Conservation (phyloP, 768 basidiomycete species). For the Trametes cubensis region DNA sequence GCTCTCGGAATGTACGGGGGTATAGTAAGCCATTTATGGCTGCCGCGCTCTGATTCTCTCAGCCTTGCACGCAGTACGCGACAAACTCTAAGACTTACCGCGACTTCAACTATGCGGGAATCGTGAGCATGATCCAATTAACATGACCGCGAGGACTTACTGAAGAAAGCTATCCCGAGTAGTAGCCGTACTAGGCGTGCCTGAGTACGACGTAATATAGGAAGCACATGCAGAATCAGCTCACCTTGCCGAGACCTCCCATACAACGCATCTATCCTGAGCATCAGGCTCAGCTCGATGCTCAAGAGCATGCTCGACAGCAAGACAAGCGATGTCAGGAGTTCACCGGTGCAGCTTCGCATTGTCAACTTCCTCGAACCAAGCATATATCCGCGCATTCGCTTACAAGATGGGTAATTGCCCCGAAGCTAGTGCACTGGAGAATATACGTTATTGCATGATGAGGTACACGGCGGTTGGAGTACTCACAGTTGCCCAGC, state of each 20-base stretch:
- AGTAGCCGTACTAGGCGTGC: not conserved
- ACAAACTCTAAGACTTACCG: not conserved
- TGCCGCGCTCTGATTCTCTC: not conserved
- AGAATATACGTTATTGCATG: not conserved
- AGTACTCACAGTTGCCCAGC: conserved; percentile 16
- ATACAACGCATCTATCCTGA: conserved; percentile 27
- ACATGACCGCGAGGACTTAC: not conserved
- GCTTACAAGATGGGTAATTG: conserved; percentile 10
- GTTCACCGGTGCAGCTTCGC: not conserved
- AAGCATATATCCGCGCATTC: too few species aligned
- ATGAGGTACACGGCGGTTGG: too few species aligned
- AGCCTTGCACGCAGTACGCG: not conserved
- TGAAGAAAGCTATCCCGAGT: not conserved
- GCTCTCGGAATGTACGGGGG: not conserved
- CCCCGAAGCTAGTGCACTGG: not conserved
- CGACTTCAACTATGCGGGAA: not conserved
- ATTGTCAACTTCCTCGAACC: not conserved
- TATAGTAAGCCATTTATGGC: not conserved
- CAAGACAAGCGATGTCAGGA: not conserved
- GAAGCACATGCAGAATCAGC: too few species aligned
- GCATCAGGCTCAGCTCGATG: conserved; percentile 26
- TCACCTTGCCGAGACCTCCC: conserved; percentile 14
- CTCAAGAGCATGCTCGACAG: conserved; percentile 19
- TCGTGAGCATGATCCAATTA: not conserved
- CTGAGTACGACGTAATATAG: too few species aligned